Evolutionary conservation across 108 stramenopile genomes (phyloP), one percentile per base, ranked within the genome.

Genomic region (Conticribra weissflogii): DNA sequence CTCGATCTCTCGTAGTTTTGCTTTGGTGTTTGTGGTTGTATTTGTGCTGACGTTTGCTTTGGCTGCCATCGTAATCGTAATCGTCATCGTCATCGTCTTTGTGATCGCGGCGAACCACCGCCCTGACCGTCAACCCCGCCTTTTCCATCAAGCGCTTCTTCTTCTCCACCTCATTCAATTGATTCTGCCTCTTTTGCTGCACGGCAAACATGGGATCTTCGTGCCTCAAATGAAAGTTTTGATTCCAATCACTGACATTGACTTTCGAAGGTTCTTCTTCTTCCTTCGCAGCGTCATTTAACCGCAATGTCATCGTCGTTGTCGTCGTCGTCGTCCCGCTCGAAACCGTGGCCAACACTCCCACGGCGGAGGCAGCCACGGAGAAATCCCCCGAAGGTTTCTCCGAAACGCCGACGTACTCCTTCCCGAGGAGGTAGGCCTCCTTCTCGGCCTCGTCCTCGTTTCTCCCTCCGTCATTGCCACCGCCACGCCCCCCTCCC

Each of bases 401-500:
- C 64, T 72, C 66, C 21, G 58, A 52, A 21, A 77, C 59, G 12
- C 83, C 83, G 3, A 79, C 84, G 61, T 81, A 93, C 64, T 94
- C 90, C 68, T 96, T 96, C 31, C 97, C 95, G 71, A 97, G 54
- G 62, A 96, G 81, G 74, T 89, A 97, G 25, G 95, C 97, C 68
- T 96, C 94, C 48, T 82, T 89, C 54, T 82, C 65, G 18, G 74
- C 87, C 33, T 91, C 94, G 68, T 96, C 86, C 52, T 76, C 63
- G 34, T 71, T 75, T 32, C 45, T 68, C 28, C 33, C 58, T 15
- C 66, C 63, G 21, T 46, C 80, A 19, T 53, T 33, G 0, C 50
- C 77, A 18, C 74, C 52, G 28, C 30, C 23, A 31, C 53, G 12
- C 36, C 36, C 36, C 33, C 61, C 63, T 16, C 63, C 50, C 44